phyloP scores from a whole-genome alignment of 2,329 filamentous ascomycete species.

The Westerdykella aurantiaca region DNA sequence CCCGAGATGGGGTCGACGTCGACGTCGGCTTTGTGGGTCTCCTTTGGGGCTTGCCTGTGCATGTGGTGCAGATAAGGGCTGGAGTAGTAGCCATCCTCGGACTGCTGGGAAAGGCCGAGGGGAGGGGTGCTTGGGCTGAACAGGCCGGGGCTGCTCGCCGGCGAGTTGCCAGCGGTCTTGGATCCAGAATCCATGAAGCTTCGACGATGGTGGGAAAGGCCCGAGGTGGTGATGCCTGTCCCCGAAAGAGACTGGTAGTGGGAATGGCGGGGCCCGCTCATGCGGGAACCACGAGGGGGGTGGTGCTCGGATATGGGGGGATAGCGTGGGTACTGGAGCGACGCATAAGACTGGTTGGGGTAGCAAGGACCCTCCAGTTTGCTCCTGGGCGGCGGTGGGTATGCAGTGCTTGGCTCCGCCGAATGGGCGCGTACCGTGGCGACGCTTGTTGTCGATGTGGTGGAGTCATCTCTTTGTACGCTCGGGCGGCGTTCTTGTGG shows the following conservation, averaged over 20 bases:
- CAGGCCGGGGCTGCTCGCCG: conserved; percentile 44
- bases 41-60: conserved; percentile 47
- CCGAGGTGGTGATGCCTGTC: conserved; percentile 39
- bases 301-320: conserved; percentile 15
- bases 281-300: conserved; percentile 32
- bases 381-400: conserved; percentile 12
- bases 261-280: conserved; percentile 39
- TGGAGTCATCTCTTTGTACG: conserved; percentile 39
- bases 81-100: conserved; percentile 40
- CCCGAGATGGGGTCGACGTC: conserved; percentile 85
- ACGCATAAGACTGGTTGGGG: conserved; percentile 48
- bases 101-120: conserved; percentile 24
- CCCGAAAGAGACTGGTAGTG: conserved; percentile 36
- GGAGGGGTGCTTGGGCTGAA: conserved; percentile 38
- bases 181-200: conserved; percentile 36
- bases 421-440: conserved; percentile 37
- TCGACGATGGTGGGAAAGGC: conserved; percentile 31
- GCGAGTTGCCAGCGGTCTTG: conserved; percentile 43
- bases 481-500: conserved; percentile 29
- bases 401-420: conserved; percentile 18
- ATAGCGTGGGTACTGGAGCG: conserved; percentile 45
- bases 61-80: conserved; percentile 48
- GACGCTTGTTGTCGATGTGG: conserved; percentile 39
- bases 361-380: conserved; percentile 36
- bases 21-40: conserved; percentile 83